Conservation (phyloP, 345 rosid genomes). For the Hibiscus trionum region DNA sequence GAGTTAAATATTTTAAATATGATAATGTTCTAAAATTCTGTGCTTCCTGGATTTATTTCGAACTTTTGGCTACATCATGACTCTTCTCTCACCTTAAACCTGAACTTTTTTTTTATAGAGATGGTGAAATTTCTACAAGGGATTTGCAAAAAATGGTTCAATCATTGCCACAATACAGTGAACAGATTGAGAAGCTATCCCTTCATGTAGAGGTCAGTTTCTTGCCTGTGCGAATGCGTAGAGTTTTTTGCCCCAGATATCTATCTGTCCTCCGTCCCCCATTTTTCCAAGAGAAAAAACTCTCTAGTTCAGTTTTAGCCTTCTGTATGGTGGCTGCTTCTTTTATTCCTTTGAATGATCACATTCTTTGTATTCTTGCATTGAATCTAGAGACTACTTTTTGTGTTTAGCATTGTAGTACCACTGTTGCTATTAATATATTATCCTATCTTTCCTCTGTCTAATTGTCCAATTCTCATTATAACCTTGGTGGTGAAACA, state of each 20-base stretch:
- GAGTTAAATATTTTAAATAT: background rate
- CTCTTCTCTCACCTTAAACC: slow-evolving; percentile 13
- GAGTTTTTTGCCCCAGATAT: background rate
- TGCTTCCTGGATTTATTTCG: background rate
- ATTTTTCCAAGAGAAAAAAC: background rate
- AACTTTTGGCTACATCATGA: background rate
- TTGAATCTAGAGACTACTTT: background rate
- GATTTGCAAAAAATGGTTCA: slow-evolving; percentile 99
- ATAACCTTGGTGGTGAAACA: background rate
- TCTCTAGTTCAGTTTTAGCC: background rate
- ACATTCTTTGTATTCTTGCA: background rate
- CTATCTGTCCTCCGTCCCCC: background rate
- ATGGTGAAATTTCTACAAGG: slow-evolving; percentile 81
- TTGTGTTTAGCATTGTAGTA: background rate
- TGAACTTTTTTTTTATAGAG: slow-evolving; percentile 34
- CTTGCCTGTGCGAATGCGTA: background rate
- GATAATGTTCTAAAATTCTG: background rate
- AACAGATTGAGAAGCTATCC: slow-evolving; percentile 96
- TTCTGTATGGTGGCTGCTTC: background rate
- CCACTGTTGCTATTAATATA: background rate
- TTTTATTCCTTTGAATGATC: background rate
- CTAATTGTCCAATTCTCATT: background rate
- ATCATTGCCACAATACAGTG: slow-evolving; percentile 95
- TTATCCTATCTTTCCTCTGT: background rate
- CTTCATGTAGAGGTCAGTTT: slow-evolving; percentile 92